These are phyloP conservation scores for Kwoniella europaea DNA, from an alignment of 768 basidiomycete genomes.

Conservation along the genomic window DNA sequence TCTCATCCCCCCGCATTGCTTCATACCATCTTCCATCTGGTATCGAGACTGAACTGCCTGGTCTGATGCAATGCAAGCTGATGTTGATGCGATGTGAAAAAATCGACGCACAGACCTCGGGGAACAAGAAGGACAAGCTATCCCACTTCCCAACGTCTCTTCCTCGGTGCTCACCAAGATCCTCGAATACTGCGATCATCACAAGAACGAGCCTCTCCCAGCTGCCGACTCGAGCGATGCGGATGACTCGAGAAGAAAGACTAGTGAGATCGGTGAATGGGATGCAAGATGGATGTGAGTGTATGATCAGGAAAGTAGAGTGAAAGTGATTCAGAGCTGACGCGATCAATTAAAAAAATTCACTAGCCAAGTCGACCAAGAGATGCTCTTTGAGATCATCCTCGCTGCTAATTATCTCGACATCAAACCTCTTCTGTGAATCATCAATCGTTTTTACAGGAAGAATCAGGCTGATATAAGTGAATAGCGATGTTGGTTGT, in stretches of 20 bases:
- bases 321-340: slow-evolving; percentile 4
- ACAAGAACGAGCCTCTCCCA: slow-evolving; percentile 95
- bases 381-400: slow-evolving; percentile 99
- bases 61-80: not conserved
- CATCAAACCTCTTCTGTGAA: slow-evolving; percentile 95
- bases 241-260: slow-evolving; percentile 94
- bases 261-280: slow-evolving; percentile 99
- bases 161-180: slow-evolving; percentile 66
- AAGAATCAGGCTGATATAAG: not conserved
- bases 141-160: slow-evolving; percentile 56
- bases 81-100: not conserved
- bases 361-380: slow-evolving; percentile 77
- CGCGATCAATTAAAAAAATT: slow-evolving; percentile 1
- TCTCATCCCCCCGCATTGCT: not conserved
- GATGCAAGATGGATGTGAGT: slow-evolving; percentile 72
- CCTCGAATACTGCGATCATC: slow-evolving; percentile 98
- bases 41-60: too few species aligned
- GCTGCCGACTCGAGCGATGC: slow-evolving; percentile 64
- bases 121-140: slow-evolving; percentile 39
- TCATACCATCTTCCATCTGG: too few species aligned
- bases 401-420: slow-evolving; percentile 99
- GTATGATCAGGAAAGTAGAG: not conserved
- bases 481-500: slow-evolving; percentile 50
- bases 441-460: not conserved
- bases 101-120: slow-evolving; percentile 44